Base-by-base conservation (phyloP, 1,284 basidiomycete species). In the Athelia sp. region DNA sequence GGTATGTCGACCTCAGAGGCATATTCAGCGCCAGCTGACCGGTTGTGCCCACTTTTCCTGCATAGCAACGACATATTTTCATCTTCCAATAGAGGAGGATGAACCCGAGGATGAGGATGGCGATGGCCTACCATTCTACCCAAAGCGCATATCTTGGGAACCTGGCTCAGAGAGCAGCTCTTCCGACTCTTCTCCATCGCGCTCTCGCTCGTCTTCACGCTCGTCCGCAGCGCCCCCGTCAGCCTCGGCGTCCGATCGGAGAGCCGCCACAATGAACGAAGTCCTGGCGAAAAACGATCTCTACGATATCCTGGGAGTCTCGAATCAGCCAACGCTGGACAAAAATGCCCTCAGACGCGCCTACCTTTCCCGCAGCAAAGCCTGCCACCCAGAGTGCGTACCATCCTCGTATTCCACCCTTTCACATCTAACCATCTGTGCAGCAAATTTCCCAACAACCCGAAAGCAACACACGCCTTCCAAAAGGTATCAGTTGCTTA, bases 401-500 rank as follows among this genome's bases (percentile, higher is more conserved):
- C 31, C 21, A 42, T 46, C 14, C 35, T 23, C 17, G 43, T 36
- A 14, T 17, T 44, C 26, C n/a, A 19, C 32, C 47, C 44, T 29
- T 51, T 50, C 29, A 43, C 36, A 45, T 58, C 44, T 44, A 47
- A 43, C 42, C 4, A 51, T 46, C 50, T 49, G 46, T 48, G 15
- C 58, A 92, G 89, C 63, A 93, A 93, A 73, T 91, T 88, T 54
- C 88, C 87, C 8, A 72, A 79, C 56, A 85, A 87, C 60, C 79
- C 85, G 15, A 73, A 82, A 46, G 87, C 90, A 14, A 93, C 90
- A 0, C 72, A 80, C 19, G 91, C 91, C 0, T 93, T 93, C 60
- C 91, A 93, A 63, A 88, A 87, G 58, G 83, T 93, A 1, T 84
- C 87, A 4, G 79, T 91, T 19, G 90, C 90, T 0, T 93, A 93